Evolutionary conservation across 495 filamentous ascomycete genomes (phyloP), one percentile per base, ranked within the genome.

Genomic region (Hypoxylon fuscum): DNA sequence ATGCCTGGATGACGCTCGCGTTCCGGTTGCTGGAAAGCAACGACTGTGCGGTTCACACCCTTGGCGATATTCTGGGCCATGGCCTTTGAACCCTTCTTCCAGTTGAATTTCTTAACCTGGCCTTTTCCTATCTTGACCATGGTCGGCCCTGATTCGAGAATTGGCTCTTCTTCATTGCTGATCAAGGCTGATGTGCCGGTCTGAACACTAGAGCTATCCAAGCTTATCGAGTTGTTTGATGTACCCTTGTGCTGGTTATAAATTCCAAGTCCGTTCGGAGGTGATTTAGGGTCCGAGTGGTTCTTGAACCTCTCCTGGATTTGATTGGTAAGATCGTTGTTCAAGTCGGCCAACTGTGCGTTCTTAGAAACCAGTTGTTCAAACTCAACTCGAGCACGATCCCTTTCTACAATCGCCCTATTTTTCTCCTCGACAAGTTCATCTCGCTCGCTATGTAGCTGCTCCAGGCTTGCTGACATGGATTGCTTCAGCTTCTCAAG

Each of bases 21-120:
- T 18, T 69, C 71, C 46, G 78, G 76, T 50, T 76, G 73, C 54
- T 81, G 78, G 73, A 82, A 81, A 37, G 79, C 58, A 72, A 86
- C 74, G 75, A 87, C 77, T 85, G 91, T 90, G 31, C 89, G 89
- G 69, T 96, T 96, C 67, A 97, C 85, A 34, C 93, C 92, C 77
- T 98, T 98, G 37, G 88, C 87, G 46, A 97, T 91, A 61, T 93
- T 93, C 76, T 97, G 96, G 31, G 93, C 92, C 50, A 98, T 88
- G 35, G 89, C 90, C 74, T 96, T 92, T 20, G 91, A 90, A 22
- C 92, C 93, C 74, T 96, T 97, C 83, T 97, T 97, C 94, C 95
- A 98, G 76, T 95, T 96, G 78, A 97, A 97, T 72, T 96, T 96
- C 77, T 92, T 96, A 25, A 88, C 86, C 72, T 96, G 90, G 45